Base-by-base conservation (phyloP, 2,329 filamentous ascomycete species). In the Fusarium sp. region DNA sequence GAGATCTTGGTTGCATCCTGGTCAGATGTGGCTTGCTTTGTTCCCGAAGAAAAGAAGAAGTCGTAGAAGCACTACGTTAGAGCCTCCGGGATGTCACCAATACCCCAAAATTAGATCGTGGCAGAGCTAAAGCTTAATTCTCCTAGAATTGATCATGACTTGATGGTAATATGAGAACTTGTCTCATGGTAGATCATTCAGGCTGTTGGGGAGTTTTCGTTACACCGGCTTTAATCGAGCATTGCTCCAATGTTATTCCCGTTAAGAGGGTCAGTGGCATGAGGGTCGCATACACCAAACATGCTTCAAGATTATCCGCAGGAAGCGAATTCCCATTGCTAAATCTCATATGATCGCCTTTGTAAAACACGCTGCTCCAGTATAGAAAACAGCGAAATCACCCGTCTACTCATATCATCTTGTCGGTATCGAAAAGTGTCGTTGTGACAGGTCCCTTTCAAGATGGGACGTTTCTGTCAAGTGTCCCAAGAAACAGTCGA, bases 401-500 rank as follows among this genome's bases (percentile, higher is more conserved):
- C 27, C 41, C 45, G 40, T 43, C 34, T 54, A 65, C 56, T 53
- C 68, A 65, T 60, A 69, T 65, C 55, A 69, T 56, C 34, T 66
- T 29, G 40, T 71, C 67, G 40, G 49, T 24, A 54, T 43, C 38
- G 41, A 53, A 51, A 61, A 48, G 29, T 24, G 25, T 45, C 34
- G 46, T 46, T 70, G 57, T 74, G 72, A 74, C 70, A 72, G 51
- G 72, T 71, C 20, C 61, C 67, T 11, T 41, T 56, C 38, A 32
- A 38, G 27, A 67, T 74, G 72, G 68, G 41, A 62, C 61, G 71
- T 71, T 69, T 61, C 46, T 59, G 47, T 58, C 32, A 24, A 65
- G 62, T 52, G 56, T 56, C 44, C 62, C 43, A 64, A 64, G 53
- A 68, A 74, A 73, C 72, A 60, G 61, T 62, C 72, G 71, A 73